These are phyloP conservation scores for Sphaerostilbella broomeana DNA, from an alignment of 2,329 filamentous ascomycete species.

Conservation along the genomic window DNA sequence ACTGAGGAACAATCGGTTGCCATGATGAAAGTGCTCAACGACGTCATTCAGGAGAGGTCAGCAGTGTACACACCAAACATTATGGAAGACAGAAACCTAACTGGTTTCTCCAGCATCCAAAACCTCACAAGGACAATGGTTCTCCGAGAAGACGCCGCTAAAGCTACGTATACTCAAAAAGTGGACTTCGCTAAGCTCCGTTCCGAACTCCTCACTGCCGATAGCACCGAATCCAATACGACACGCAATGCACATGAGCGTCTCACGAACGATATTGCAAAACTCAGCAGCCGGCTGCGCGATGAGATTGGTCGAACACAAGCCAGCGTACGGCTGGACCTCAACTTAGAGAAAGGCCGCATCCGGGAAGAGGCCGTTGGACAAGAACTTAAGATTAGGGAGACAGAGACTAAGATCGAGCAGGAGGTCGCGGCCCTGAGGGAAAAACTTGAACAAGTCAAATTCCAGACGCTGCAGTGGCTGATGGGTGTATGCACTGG, in stretches of 20 bases:
- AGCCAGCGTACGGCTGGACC: constrained; percentile 81
- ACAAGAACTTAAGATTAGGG: constrained; percentile 96
- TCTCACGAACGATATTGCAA: constrained; percentile 88
- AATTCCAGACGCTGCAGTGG: constrained; percentile 98
- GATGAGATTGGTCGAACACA: constrained; percentile 95
- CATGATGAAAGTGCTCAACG: constrained; percentile 97
- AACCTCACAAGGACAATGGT: constrained; percentile 98
- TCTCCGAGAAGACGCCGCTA: constrained; percentile 83
- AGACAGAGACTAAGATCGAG: constrained; percentile 97
- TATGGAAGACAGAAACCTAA: no score
- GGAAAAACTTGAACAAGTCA: constrained; percentile 92
- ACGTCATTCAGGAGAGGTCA: constrained; percentile 91
- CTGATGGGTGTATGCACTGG: constrained; percentile 77
- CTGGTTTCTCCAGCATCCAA: constrained; percentile 79
- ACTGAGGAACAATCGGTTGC: constrained; percentile 91
- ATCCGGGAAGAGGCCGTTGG: constrained; percentile 94
- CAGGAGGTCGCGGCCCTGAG: constrained; percentile 87
- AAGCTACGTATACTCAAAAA: constrained; percentile 76
- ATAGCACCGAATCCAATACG: constrained; percentile 82
- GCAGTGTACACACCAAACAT: no score
- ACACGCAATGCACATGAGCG: constrained; percentile 88
- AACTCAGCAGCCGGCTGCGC: constrained; percentile 78
- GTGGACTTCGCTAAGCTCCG: constrained; percentile 97
- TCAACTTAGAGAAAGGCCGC: constrained; percentile 93
- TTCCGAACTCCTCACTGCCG: constrained; percentile 84